These are phyloP conservation scores for Chlamydomonas asymmetrica DNA, from an alignment of 139 green algal species.

Conservation along the genomic window DNA sequence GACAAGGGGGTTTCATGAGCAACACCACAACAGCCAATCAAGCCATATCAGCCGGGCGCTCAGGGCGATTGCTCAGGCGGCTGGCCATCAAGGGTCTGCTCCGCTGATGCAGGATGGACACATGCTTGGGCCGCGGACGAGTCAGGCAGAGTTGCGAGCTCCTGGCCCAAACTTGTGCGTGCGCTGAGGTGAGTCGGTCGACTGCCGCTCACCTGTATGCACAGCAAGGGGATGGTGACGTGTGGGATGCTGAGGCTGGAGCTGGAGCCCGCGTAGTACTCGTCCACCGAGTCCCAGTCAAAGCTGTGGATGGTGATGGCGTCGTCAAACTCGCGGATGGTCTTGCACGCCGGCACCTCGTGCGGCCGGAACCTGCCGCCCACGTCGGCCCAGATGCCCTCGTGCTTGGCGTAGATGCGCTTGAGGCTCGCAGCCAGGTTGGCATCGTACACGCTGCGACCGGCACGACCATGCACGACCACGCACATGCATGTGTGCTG, in stretches of 20 bases:
- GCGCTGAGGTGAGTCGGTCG: no score
- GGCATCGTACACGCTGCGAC: conserved; percentile 86
- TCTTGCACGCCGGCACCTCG: conserved; percentile 50
- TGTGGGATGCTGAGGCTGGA: conserved; percentile 49
- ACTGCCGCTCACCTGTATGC: conserved; percentile 74
- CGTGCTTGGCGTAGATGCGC: conserved; percentile 70
- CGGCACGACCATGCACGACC: neutral
- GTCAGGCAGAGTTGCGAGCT: no score
- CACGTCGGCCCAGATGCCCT: conserved; percentile 57
- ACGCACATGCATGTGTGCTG: neutral
- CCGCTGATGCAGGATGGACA: no score
- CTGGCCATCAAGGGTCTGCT: no score
- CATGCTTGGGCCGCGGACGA: no score
- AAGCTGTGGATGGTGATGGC: conserved; percentile 72
- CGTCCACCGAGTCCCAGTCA: conserved; percentile 78
- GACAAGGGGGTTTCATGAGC: no score
- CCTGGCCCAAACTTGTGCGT: no score
- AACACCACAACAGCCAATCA: no score
- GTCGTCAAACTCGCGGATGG: conserved; percentile 86
- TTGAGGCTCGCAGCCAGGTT: conserved; percentile 66
- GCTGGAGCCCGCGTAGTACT: conserved; percentile 79
- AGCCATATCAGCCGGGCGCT: no score
- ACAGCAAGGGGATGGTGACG: conserved; percentile 70
- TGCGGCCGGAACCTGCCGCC: conserved; percentile 15
- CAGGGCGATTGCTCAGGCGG: no score